Base-by-base conservation (phyloP, 176 grass and related monocot genomes). In the Cymbopogon citratus region DNA sequence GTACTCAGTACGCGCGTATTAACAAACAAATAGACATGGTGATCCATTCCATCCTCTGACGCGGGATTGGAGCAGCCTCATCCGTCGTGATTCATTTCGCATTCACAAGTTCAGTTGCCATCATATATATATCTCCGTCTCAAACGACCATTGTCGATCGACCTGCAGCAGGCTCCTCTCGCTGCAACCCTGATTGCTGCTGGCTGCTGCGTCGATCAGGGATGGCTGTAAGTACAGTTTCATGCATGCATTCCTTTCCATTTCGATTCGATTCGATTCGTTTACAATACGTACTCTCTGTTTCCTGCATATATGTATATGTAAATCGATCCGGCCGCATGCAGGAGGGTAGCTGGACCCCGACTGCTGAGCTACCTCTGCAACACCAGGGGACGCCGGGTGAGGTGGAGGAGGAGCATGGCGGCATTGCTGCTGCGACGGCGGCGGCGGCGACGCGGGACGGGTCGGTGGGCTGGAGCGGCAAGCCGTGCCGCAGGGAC, bases 381-480 rank as follows among this genome's bases (percentile, higher is more conserved):
- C 60, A 64, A 23, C 40, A 49, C 16, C 40, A 48, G 27, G 14
- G 25, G 5, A 15, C 43, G 1, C 19, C 54, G 9, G 21, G n/a
- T 3, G 23, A 60, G n/a, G 21, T 57, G 21, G 18, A 13, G 19
- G 19, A 24, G 49, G 73, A 79, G 38, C 38, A 78, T 51, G 63
- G 27, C 12, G 5, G 60, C n/a, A 9, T 0, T 70, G 36, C 36
- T 14, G 24, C 12, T 33, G 62, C 27, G 5, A 21, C 23, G 15
- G 8, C 0, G 6, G 6, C n/a, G 13, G 29, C 33, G 74, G 33
- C 2, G 12, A 21, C 31, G 31, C 11, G 0, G 52, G 90, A 92
- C 71, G 90, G 87, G 43, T 89, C 90, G 0, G 87, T 89, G 23
- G 80, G 89, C 80, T 86, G 83, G 90, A 79, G 26, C n/a, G 87